A percentile compares a stretch with the other conserved stretches of the same genome.
Conservation (phyloP, 2,329 filamentous ascomycete species). For the Xylaria sp. region DNA sequence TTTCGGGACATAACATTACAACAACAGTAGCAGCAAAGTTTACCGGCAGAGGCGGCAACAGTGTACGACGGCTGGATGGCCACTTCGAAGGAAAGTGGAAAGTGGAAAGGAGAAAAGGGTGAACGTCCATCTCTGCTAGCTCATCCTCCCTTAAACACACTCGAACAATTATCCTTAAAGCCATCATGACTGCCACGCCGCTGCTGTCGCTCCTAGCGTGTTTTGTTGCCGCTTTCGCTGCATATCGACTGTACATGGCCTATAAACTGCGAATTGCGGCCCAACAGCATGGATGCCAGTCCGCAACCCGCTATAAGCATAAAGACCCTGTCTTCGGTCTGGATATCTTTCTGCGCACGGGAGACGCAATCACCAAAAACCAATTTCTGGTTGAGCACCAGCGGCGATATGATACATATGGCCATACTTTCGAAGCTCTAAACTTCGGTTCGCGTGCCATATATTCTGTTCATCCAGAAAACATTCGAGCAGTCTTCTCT, state of each 20-base stretch:
- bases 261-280: slow-evolving; percentile 37
- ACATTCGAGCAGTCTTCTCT: slow-evolving; percentile 41
- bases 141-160: too few species aligned
- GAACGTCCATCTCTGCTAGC: background rate
- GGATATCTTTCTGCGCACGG: slow-evolving; percentile 41
- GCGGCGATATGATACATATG: slow-evolving; percentile 42
- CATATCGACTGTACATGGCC: slow-evolving; percentile 39
- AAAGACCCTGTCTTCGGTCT: slow-evolving; percentile 41
- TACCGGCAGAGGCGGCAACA: too few species aligned
- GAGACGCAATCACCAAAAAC: slow-evolving; percentile 41
- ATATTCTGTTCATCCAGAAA: slow-evolving; percentile 41
- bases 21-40: too few species aligned
- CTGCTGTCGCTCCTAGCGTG: slow-evolving; percentile 37
- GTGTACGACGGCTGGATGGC: too few species aligned
- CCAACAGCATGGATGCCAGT: slow-evolving; percentile 40
- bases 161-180: too few species aligned
- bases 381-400: slow-evolving; percentile 41
- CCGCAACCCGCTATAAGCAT: slow-evolving; percentile 39
- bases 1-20: too few species aligned
- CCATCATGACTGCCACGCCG: slow-evolving; percentile 35
- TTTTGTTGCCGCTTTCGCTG: slow-evolving; percentile 37
- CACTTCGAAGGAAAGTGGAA: too few species aligned
- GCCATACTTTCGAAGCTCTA: slow-evolving; percentile 32
- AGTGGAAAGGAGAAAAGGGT: background rate
- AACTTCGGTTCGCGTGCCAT: slow-evolving; percentile 40